phyloP scores from a whole-genome alignment of 1,139 yeast genomes.

The Suhomyces anneliseae region DNA sequence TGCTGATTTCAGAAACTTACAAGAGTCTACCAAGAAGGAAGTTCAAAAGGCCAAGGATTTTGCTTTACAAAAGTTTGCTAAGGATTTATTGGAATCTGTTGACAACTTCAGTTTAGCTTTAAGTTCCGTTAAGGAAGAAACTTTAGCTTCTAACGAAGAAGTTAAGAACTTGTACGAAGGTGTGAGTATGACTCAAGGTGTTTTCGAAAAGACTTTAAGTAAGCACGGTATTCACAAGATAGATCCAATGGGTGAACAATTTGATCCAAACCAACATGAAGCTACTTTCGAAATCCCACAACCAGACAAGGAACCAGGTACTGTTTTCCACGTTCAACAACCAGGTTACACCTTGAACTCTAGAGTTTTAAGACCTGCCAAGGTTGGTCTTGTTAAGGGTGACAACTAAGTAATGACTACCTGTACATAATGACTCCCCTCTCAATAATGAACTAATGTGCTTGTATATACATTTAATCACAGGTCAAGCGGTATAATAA shows the following conservation, averaged over 20 bases:
- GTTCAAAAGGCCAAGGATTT: conserved; percentile 84
- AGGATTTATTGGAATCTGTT: conserved; percentile 83
- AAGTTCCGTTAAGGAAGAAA: conserved; percentile 70
- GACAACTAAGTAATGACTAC: conserved; percentile 15
- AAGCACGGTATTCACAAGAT: conserved; percentile 81
- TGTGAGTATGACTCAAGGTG: conserved; percentile 84
- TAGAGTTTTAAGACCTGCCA: conserved; percentile 92
- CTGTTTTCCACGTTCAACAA: conserved; percentile 91
- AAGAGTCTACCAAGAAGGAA: conserved; percentile 87
- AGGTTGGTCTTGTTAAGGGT: conserved; percentile 88
- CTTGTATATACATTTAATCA: conserved; percentile 10
- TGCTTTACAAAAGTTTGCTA: conserved; percentile 91
- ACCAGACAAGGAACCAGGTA: conserved; percentile 89
- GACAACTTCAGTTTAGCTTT: conserved; percentile 92
- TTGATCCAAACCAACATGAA: conserved; percentile 92
- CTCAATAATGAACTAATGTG: conserved; percentile 4
- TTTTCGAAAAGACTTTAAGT: conserved; percentile 80
- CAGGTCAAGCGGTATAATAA: neutral
- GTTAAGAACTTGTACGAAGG: conserved; percentile 82
- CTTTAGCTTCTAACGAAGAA: conserved; percentile 57
- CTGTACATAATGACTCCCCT: conserved; percentile 8
- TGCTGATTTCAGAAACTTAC: conserved; percentile 92
- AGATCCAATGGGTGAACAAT: conserved; percentile 80
- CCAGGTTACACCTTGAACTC: conserved; percentile 84
- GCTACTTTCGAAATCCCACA: conserved; percentile 89